Percentiles rank a stretch among this genome's conserved stretches.
These are phyloP conservation scores for Rehmannia glutinosa DNA, from an alignment of 257 asterid genomes.

Conservation along the genomic window DNA sequence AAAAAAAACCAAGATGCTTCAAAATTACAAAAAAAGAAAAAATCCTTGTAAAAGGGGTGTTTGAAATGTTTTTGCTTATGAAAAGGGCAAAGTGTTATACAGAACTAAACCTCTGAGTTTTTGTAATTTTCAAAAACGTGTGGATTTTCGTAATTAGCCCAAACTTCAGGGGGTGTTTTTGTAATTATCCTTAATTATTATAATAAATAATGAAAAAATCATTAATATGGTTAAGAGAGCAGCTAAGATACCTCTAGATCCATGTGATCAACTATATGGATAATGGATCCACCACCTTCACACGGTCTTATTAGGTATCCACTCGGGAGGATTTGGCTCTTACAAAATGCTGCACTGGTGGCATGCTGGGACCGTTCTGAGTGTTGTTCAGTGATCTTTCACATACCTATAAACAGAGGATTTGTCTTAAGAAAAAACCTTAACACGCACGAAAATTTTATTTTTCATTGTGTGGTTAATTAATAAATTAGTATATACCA, in stretches of 20 bases:
- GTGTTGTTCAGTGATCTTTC: slow-evolving; percentile 96
- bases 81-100: too few species aligned
- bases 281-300: slow-evolving; percentile 97
- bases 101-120: too few species aligned
- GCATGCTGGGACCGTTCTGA: slow-evolving; percentile 94
- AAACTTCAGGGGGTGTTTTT: too few species aligned
- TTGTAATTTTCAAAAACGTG: too few species aligned
- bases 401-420: slow-evolving; percentile 48
- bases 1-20: too few species aligned
- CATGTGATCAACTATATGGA: slow-evolving; percentile 89
- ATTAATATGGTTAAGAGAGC: too few species aligned
- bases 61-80: too few species aligned
- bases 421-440: background rate
- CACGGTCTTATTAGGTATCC: slow-evolving; percentile 95
- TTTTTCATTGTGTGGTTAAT: background rate
- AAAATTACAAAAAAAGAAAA: too few species aligned
- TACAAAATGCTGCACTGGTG: slow-evolving; percentile 79
- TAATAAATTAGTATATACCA: slow-evolving; percentile 36
- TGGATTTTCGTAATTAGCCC: too few species aligned
- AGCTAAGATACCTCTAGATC: slow-evolving; percentile 66
- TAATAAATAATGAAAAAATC: too few species aligned
- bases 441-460: background rate
- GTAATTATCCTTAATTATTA: too few species aligned
- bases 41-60: too few species aligned
- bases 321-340: slow-evolving; percentile 86